A percentile compares a stretch with the other conserved stretches of the same genome.
These are phyloP conservation scores for Dryas alaskensis DNA, from an alignment of 306 rosid genomes.

Conservation along the genomic window DNA sequence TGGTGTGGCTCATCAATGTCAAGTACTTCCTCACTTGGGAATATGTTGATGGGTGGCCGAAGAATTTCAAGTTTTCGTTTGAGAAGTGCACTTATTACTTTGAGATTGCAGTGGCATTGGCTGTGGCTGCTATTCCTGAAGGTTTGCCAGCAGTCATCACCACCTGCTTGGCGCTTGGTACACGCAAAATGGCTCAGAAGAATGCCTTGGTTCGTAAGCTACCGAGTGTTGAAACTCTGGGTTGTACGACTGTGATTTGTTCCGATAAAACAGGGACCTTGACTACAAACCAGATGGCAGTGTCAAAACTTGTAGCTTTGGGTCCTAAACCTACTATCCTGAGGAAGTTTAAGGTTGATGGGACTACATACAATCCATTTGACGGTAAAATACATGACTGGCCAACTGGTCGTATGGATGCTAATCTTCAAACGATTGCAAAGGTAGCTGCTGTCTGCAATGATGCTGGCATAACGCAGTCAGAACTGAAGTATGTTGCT, in stretches of 20 bases:
- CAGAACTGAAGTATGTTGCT: constrained; percentile 54
- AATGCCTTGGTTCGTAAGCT: constrained; percentile 69
- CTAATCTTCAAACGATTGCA: constrained; percentile 66
- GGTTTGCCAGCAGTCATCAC: constrained; percentile 56
- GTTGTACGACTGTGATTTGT: constrained; percentile 52
- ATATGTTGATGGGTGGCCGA: constrained; percentile 39
- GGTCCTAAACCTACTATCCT: constrained; percentile 42
- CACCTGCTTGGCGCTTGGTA: constrained; percentile 52
- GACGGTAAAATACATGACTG: constrained; percentile 67
- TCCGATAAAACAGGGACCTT: constrained; percentile 53
- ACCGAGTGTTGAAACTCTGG: constrained; percentile 57
- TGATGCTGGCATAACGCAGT: constrained; percentile 56
- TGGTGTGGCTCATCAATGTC: constrained; percentile 52
- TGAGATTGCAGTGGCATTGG: constrained; percentile 53
- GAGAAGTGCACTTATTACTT: constrained; percentile 55
- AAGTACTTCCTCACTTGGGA: constrained; percentile 56
- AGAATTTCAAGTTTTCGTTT: constrained; percentile 48
- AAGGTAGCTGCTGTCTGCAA: constrained; percentile 70
- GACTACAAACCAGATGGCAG: constrained; percentile 83
- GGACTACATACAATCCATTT: constrained; percentile 63
- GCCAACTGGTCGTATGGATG: constrained; percentile 54
- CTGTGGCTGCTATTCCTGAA: constrained; percentile 60
- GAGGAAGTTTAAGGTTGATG: constrained; percentile 64
- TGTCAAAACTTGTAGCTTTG: constrained; percentile 59
- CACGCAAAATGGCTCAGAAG: constrained; percentile 56